Evolutionary conservation across 441 rosid genomes (phyloP).

Genomic region (Euphorbia schlechtendalii): DNA sequence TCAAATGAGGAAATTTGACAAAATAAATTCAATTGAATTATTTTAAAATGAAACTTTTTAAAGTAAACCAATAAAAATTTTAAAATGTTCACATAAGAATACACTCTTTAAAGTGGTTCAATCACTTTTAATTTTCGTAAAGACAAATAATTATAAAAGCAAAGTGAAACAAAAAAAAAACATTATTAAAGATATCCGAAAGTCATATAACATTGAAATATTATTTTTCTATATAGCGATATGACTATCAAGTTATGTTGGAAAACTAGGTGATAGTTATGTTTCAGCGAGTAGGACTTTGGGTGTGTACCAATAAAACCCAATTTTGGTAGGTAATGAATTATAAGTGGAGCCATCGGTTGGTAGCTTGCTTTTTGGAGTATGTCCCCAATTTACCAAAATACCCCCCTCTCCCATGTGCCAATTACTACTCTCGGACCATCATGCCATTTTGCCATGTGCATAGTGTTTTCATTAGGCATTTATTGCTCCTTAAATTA

Average conservation of each 20-base stretch:
- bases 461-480: not conserved
- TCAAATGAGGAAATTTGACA: no score
- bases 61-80: no score
- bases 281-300: not conserved
- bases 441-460: not conserved
- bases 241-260: not conserved
- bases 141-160: no score
- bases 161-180: no score
- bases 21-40: no score
- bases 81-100: no score
- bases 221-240: not conserved
- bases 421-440: not conserved
- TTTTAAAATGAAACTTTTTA: no score
- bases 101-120: no score
- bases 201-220: not conserved
- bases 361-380: not conserved
- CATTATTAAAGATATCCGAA: not conserved
- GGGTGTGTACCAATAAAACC: not conserved
- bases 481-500: not conserved
- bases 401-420: slow-evolving; percentile 3
- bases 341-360: slow-evolving; percentile 2
- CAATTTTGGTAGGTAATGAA: slow-evolving; percentile 9
- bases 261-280: not conserved
- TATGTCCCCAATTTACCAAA: not conserved
- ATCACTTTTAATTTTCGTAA: no score